Conservation (phyloP, 768 basidiomycete genomes). For the Russula virescens region DNA sequence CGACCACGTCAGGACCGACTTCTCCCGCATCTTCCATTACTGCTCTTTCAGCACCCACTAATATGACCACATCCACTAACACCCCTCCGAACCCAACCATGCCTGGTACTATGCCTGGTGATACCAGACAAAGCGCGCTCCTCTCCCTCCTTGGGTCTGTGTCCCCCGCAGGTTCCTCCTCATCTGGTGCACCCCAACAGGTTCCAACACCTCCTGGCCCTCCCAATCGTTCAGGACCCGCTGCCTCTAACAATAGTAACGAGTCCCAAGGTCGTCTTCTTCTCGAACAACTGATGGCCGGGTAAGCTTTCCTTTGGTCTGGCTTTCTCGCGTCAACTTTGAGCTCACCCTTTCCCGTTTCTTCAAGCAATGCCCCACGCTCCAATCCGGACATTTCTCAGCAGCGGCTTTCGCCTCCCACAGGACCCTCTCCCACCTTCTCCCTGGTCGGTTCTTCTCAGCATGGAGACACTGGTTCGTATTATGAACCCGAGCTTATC, state of each 20-base stretch:
- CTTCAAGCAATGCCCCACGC: conserved; percentile 17
- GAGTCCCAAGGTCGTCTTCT: conserved; percentile 69
- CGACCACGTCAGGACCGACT: conserved; percentile 37
- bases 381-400: conserved; percentile 16
- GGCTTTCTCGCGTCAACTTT: background rate
- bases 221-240: conserved; percentile 45
- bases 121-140: conserved; percentile 65
- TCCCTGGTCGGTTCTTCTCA: conserved; percentile 11
- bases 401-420: conserved; percentile 18
- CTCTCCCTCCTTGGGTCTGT: conserved; percentile 60
- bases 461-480: conserved; percentile 19
- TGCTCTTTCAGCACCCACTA: conserved; percentile 38
- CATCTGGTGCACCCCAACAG: conserved; percentile 45
- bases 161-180: conserved; percentile 35
- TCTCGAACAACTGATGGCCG: conserved; percentile 75
- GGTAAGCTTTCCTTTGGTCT: conserved; percentile 40
- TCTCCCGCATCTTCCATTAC: conserved; percentile 39
- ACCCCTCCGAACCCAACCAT: conserved; percentile 31
- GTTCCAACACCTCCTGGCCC: conserved; percentile 65
- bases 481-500: conserved; percentile 24
- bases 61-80: conserved; percentile 35
- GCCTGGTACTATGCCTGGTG: conserved; percentile 26
- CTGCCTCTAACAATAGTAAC: conserved; percentile 46
- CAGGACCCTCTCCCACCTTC: conserved; percentile 18
- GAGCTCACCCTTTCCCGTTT: background rate